Conservation (phyloP, 2,329 filamentous ascomycete genomes). For the Cryphonectria carpinicola region DNA sequence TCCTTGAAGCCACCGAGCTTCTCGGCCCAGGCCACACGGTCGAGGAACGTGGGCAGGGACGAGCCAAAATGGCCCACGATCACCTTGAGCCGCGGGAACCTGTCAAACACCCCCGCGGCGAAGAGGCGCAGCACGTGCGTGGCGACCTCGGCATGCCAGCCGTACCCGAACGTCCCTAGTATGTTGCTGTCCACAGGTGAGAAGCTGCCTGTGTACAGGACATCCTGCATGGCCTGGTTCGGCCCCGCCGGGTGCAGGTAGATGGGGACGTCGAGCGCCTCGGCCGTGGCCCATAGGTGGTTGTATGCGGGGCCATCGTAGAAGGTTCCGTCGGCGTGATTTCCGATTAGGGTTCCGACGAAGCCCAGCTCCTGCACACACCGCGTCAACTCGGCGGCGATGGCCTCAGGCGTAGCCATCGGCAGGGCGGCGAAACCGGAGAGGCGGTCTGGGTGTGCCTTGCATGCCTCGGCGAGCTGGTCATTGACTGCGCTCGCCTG, state of each 20-base stretch:
- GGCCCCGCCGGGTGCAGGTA: conserved; percentile 48
- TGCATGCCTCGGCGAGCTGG: conserved; percentile 28
- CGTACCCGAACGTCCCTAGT: conserved; percentile 1
- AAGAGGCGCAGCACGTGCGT: conserved; percentile 13
- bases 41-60: not conserved
- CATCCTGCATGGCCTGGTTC: conserved; percentile 27
- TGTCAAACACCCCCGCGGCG: conserved; percentile 7
- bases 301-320: conserved; percentile 50
- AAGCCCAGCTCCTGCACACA: conserved; percentile 39
- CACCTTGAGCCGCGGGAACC: conserved; percentile 8
- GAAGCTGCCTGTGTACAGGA: not conserved
- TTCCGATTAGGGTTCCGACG: conserved; percentile 52
- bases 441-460: conserved; percentile 23
- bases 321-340: conserved; percentile 44
- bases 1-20: not conserved
- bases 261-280: conserved; percentile 47
- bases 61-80: conserved; percentile 10
- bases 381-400: conserved; percentile 44
- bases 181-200: not conserved
- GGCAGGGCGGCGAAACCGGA: conserved; percentile 36
- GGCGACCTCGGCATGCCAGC: conserved; percentile 10
- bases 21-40: not conserved
- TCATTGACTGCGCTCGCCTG: conserved; percentile 31
- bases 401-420: conserved; percentile 40
- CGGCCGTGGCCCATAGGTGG: conserved; percentile 44